Percentiles rank a stretch among this genome's conserved stretches.
phyloP scores from a whole-genome alignment of 73 alveolate genomes.

The Durusdinium trenchii region DNA sequence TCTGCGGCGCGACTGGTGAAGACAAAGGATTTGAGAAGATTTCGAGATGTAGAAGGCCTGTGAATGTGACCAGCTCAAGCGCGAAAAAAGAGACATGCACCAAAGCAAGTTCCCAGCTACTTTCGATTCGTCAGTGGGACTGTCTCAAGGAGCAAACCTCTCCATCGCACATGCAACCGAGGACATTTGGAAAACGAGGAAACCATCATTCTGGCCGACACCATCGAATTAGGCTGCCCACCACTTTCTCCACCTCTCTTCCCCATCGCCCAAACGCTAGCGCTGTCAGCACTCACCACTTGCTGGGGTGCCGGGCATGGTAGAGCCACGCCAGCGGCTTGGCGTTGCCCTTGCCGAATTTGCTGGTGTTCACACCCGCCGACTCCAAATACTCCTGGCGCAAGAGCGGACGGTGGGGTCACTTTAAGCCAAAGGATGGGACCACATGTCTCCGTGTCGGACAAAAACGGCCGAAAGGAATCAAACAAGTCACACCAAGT shows the following conservation, averaged over 20 bases:
- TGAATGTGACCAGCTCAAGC: neutral
- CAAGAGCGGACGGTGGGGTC: no score
- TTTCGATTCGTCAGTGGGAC: no score
- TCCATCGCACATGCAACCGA: no score
- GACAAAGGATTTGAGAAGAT: neutral
- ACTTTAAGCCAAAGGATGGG: no score
- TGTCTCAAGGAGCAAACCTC: no score
- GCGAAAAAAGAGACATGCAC: neutral
- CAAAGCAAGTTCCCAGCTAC: neutral
- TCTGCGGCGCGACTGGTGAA: neutral
- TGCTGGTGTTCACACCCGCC: constrained; percentile 42
- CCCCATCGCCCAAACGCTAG: neutral
- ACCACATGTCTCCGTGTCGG: no score
- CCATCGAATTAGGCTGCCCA: neutral
- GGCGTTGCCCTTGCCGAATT: constrained; percentile 74
- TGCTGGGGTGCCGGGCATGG: constrained; percentile 19
- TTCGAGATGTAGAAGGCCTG: neutral
- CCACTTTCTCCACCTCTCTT: neutral
- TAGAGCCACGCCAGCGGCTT: constrained; percentile 89
- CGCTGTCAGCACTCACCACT: neutral
- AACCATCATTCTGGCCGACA: neutral
- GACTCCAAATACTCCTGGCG: constrained; percentile 73
- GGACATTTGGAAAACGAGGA: no score
- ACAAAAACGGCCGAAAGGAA: no score
- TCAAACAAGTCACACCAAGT: no score